Base-by-base conservation (phyloP, 2,329 filamentous ascomycete species). In the Trichophaea hybrida region DNA sequence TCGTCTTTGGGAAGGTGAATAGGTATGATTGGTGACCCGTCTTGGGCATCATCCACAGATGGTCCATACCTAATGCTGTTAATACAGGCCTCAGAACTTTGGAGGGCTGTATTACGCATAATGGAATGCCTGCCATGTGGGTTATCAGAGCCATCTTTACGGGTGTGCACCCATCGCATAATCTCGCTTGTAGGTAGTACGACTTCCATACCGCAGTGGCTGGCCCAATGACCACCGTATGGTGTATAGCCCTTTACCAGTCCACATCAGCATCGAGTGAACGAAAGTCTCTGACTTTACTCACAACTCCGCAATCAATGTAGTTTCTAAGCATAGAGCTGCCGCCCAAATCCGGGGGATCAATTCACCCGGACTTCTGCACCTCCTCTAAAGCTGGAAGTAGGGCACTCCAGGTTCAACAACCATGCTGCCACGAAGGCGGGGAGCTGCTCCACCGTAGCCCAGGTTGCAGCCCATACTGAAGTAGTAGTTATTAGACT, bases 401-500 rank as follows among this genome's bases (percentile, higher is more conserved):
- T 75, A 80, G 0, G 77, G 76, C 0, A 81, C 78, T 0, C 79
- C 78, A 0, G 79, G 79, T 66, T 81, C 78, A 4, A 80, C 58
- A 2, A 74, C 74, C 0, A 80, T 70, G n/a, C 73, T 74, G 4
- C 78, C 78, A 0, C 74, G 74, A 0, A 80, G 75, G 37, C 78
- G 70, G 0, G 77, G 77, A 0, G 77, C 77, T 12, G 76, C 75
- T n/a, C 77, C 78, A 32, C 78, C 78, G 59, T 80, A 80, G 13
- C 77, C 79, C 1, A 78, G 70, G 58, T 78, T 78, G 40, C 75
- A 69, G 0, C 76, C 76, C 62, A 77, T 74, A 13, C 51, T 54
- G 34, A n/a, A 13, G 31, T 24, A 24, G 24, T 3, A 24, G 3
- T 24, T 24, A 3, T 24, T 24, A n/a, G 31, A n/a, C 24, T 37